Base-by-base conservation (phyloP, 495 filamentous ascomycete species). In the Emericellopsis terricola region DNA sequence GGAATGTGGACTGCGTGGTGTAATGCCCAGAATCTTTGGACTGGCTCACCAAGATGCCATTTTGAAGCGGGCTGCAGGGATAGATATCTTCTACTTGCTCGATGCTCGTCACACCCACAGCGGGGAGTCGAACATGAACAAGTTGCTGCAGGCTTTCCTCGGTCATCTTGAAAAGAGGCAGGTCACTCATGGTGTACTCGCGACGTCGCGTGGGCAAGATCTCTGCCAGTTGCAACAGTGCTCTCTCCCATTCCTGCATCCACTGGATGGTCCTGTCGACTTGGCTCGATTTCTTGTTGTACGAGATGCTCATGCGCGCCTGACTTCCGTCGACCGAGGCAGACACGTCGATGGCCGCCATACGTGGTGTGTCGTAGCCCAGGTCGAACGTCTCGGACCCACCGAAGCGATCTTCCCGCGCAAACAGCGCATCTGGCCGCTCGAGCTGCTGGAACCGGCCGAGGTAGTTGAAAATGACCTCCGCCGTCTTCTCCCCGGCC, bases 261-360 rank as follows among this genome's bases (percentile, higher is more conserved):
- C 23, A 26, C 6, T 11, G n/a, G n/a, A n/a, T n/a, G n/a, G n/a
- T n/a, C n/a, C n/a, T n/a, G n/a, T n/a, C n/a, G n/a, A n/a, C n/a
- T n/a, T n/a, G n/a, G n/a, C n/a, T n/a, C n/a, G n/a, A n/a, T n/a
- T n/a, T n/a, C n/a, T n/a, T n/a, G n/a, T n/a, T n/a, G n/a, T n/a
- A n/a, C n/a, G n/a, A n/a, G n/a, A n/a, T n/a, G n/a, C n/a, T n/a
- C n/a, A n/a, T n/a, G n/a, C n/a, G n/a, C n/a, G n/a, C n/a, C n/a
- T n/a, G 68, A 7, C 72, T 73, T 33, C 70, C 56, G 23, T 68
- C 64, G 13, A 78, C 60, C 46, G 69, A 60, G 16, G 57, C 49
- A 19, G 55, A 72, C 34, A 26, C 23, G 11, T 26, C 23, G 23
- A 26, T 6, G 6, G 11, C 23, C 6, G 23, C 23, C 23, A 26